These are phyloP conservation scores for Aspergillus bridgeri DNA, from an alignment of 495 filamentous ascomycete genomes.

Conservation along the genomic window DNA sequence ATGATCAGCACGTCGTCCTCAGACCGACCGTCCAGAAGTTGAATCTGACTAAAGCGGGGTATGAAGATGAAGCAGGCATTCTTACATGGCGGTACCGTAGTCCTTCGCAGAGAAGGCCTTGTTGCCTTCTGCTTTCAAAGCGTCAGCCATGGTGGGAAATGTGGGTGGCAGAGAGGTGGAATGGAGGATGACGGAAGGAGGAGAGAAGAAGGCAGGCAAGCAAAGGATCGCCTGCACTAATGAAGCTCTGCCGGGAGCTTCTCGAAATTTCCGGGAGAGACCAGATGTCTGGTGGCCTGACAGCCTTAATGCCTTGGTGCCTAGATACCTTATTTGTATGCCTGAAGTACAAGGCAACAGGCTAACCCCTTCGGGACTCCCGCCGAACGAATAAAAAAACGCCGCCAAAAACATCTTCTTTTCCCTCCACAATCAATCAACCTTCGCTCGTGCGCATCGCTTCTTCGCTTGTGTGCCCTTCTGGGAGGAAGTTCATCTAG, in stretches of 20 bases:
- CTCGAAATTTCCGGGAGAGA: conserved; percentile 47
- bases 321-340: too few relatives aligned
- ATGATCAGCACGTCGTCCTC: neutral
- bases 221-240: neutral
- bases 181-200: neutral
- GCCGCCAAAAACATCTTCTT: conserved; percentile 34
- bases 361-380: conserved; percentile 28
- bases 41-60: conserved; percentile 25
- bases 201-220: conserved; percentile 6
- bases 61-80: conserved; percentile 22
- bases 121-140: conserved; percentile 93
- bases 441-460: neutral
- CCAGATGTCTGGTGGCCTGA: conserved; percentile 18
- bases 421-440: conserved; percentile 15
- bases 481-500: neutral
- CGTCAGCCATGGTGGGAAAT: conserved; percentile 47
- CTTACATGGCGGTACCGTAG: conserved; percentile 92
- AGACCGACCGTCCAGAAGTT: neutral
- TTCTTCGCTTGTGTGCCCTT: neutral
- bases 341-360: too few relatives aligned
- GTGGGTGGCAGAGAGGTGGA: neutral
- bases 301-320: too few relatives aligned
- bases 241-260: conserved; percentile 29
- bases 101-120: conserved; percentile 96
- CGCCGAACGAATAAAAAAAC: conserved; percentile 26